A percentile compares a stretch with the other conserved stretches of the same genome.
phyloP scores from a whole-genome alignment of 495 filamentous ascomycete species.

The Xylaria intraflava region DNA sequence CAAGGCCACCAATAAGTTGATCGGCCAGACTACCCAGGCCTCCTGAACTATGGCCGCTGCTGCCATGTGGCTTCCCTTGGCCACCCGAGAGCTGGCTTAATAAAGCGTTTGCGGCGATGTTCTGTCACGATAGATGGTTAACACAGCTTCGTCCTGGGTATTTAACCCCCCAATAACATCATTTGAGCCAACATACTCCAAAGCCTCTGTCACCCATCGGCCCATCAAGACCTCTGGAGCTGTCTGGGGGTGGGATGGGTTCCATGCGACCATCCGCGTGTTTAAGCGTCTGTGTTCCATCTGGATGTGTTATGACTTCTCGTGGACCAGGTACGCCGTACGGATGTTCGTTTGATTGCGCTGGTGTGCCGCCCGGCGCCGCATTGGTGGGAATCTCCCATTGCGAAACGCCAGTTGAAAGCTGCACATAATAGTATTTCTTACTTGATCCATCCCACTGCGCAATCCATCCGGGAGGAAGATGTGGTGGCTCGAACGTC shows the following conservation, averaged over 20 bases:
- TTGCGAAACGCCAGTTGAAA: constrained; percentile 65
- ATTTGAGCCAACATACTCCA: constrained; percentile 31
- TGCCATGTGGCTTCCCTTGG: constrained; percentile 23
- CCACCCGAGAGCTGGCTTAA: constrained; percentile 23
- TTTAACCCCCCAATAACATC: background rate
- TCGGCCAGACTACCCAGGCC: constrained; percentile 33
- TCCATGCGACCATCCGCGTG: constrained; percentile 46
- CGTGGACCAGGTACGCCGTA: constrained; percentile 41
- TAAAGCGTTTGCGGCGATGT: constrained; percentile 26
- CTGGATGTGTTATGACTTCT: constrained; percentile 47
- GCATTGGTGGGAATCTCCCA: constrained; percentile 71
- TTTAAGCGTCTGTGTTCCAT: constrained; percentile 45
- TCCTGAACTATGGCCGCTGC: constrained; percentile 23
- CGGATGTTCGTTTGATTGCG: constrained; percentile 40
- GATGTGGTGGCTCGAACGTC: constrained; percentile 59
- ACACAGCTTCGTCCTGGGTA: background rate
- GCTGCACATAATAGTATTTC: constrained; percentile 76
- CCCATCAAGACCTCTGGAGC: constrained; percentile 31
- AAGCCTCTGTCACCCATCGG: constrained; percentile 38
- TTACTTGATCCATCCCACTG: constrained; percentile 71
- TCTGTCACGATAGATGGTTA: constrained; percentile 16
- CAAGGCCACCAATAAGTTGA: constrained; percentile 28
- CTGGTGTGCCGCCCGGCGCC: constrained; percentile 48
- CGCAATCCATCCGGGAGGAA: constrained; percentile 74
- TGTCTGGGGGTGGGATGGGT: constrained; percentile 35